Evolutionary conservation across 148 eudicot species (phyloP), one percentile per base, ranked within the genome.

Genomic region (Rhododendron ovatum): DNA sequence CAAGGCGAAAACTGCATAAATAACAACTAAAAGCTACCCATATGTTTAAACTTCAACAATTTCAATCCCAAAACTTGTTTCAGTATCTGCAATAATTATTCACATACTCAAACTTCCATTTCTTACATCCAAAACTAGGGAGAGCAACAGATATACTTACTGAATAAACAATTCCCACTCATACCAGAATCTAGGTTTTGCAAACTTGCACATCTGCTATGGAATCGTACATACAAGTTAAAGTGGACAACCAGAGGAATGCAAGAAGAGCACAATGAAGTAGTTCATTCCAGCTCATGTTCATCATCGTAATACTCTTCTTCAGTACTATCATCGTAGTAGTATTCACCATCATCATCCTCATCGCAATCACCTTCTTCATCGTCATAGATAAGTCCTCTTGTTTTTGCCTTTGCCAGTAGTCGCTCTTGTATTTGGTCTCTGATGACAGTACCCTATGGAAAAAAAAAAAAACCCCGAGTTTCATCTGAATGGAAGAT

Each of bases 371-470:
- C 92, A 20, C 90, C 88, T 22, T 83, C 87, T 10, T 85, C 87
- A 37, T 86, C 59, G 0, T 88, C 93, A 80, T 87, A 85, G 5
- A 84, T 28, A 71, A 92, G 90, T 50, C 91, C 90, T 81, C 83
- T 88, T 26, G 85, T 73, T 55, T 92, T 80, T 80, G 87, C 80
- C 88, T 85, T 82, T 48, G 87, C 78, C 83, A 87, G 82, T 50
- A 94, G 50, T 51, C 87, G 91, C 78, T 91, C 97, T 89, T 94
- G 98, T 88, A 94, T 93, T 48, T 92, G 87, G 84, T 92, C 95
- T 47, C 92, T 90, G 55, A 94, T 94, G 73, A 93, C 95, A 51
- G 95, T 94, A 75, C 98, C 98, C 98, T 94, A 59, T 76, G 84
- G 24, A 86, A 41, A 41, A 41, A 74, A 3, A 10, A 5, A 13